A percentile compares a stretch with the other conserved stretches of the same genome.
phyloP scores from a whole-genome alignment of 139 green algal species.

The Dunaliella primolecta region DNA sequence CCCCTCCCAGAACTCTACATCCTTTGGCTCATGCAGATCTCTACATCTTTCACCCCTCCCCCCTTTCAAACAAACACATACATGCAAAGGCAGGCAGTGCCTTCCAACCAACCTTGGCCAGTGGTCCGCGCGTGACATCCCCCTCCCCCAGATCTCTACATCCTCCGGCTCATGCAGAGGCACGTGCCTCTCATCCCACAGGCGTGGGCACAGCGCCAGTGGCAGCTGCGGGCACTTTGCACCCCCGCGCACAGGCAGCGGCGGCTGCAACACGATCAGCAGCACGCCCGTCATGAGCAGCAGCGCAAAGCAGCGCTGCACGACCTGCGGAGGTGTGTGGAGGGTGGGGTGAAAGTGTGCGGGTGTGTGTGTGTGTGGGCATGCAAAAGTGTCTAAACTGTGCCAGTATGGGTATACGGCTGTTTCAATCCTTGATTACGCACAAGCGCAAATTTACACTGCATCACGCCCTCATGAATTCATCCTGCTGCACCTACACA shows the following conservation, averaged over 20 bases:
- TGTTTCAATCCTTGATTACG: not conserved
- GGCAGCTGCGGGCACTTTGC: slow-evolving; percentile 76
- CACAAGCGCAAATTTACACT: not conserved
- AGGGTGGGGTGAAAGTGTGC: not conserved
- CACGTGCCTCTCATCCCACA: slow-evolving; percentile 88
- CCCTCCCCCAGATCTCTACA: slow-evolving; percentile 69
- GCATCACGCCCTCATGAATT: too few species aligned
- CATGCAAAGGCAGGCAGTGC: too few species aligned
- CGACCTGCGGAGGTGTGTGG: not conserved
- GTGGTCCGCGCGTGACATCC: slow-evolving; percentile 47
- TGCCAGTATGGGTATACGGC: not conserved
- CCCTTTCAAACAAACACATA: too few species aligned
- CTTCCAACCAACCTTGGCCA: slow-evolving; percentile 66
- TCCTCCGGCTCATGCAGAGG: slow-evolving; percentile 82
- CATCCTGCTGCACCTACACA: too few species aligned
- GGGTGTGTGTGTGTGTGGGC: not conserved
- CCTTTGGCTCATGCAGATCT: slow-evolving; percentile 74
- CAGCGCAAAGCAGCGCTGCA: slow-evolving; percentile 24
- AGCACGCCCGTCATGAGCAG: slow-evolving; percentile 42
- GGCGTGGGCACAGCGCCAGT: slow-evolving; percentile 74
- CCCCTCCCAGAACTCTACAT: slow-evolving; percentile 74
- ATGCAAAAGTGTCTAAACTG: not conserved
- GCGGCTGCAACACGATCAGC: slow-evolving; percentile 67
- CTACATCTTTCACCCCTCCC: too few species aligned
- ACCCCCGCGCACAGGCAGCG: slow-evolving; percentile 73